Conservation (phyloP, 345 rosid species). For the Eucalyptus regnans region DNA sequence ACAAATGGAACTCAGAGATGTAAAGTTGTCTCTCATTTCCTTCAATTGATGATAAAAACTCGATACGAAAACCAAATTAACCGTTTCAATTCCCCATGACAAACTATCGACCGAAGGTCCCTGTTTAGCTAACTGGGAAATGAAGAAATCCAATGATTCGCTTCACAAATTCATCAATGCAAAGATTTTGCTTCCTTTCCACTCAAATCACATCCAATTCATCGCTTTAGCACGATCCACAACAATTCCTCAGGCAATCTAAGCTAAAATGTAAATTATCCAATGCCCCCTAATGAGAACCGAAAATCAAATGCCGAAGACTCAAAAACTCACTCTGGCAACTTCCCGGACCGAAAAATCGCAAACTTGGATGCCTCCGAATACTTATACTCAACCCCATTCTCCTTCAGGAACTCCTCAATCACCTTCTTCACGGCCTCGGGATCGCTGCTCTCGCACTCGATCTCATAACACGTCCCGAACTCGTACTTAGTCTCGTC, state of each 20-base stretch:
- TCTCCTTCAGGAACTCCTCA: constrained; percentile 44
- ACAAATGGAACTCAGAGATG: not conserved
- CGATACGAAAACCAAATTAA: not conserved
- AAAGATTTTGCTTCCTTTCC: not conserved
- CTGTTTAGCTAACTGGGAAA: not conserved
- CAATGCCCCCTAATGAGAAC: not conserved
- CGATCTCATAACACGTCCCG: constrained; percentile 66
- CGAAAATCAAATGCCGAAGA: not conserved
- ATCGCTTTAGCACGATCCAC: not conserved
- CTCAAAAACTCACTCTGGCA: constrained; percentile 26
- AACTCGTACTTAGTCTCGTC: constrained; percentile 72
- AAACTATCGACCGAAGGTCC: not conserved
- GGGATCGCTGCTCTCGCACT: constrained; percentile 74
- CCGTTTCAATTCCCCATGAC: not conserved
- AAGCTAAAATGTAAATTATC: not conserved
- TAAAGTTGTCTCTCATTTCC: not conserved
- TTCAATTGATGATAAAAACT: not conserved
- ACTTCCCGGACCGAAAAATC: constrained; percentile 60
- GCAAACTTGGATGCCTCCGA: constrained; percentile 73
- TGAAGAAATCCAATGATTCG: not conserved
- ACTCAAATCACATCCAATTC: not conserved
- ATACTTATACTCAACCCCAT: constrained; percentile 38
- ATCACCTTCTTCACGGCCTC: constrained; percentile 52
- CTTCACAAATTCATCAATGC: not conserved
- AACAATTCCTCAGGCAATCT: not conserved